A percentile compares a stretch with the other conserved stretches of the same genome.
Evolutionary conservation across 176 grass and related monocot genomes (phyloP).

Genomic region (Juncus effusus): DNA sequence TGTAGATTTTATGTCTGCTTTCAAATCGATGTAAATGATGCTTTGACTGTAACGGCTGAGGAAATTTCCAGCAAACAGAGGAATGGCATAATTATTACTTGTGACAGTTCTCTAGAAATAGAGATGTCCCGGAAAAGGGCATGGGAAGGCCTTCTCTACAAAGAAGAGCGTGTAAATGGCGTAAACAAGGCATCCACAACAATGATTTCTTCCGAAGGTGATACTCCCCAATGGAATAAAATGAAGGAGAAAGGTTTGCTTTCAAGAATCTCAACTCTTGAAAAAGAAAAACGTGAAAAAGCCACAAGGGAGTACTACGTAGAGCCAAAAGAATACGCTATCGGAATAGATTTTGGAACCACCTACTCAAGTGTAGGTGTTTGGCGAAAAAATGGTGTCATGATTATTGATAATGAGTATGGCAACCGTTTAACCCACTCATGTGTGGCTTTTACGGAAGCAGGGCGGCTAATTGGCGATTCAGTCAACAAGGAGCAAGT

Average conservation of each 20-base stretch:
- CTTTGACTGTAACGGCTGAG: neutral
- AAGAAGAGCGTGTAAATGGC: neutral
- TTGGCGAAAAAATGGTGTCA: conserved; percentile 3
- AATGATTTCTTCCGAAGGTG: neutral
- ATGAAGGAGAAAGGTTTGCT: neutral
- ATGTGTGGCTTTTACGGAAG: conserved; percentile 14
- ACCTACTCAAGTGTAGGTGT: neutral
- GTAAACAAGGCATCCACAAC: neutral
- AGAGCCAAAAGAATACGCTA: conserved; percentile 7
- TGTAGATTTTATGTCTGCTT: neutral
- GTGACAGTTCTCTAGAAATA: neutral
- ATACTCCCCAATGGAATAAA: neutral
- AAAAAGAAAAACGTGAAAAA: neutral
- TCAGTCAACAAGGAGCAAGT: neutral
- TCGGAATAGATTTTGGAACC: conserved; percentile 8
- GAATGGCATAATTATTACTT: neutral
- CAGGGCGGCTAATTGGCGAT: conserved; percentile 1
- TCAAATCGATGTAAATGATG: neutral
- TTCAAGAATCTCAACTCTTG: neutral
- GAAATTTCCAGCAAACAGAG: neutral
- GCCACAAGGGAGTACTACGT: neutral
- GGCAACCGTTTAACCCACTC: neutral
- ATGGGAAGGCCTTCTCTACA: neutral
- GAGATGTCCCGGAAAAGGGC: neutral
- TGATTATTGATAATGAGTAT: conserved; percentile 16